These are phyloP conservation scores for Monilinia aucupariae DNA, from an alignment of 2,329 filamentous ascomycete genomes.

Conservation along the genomic window DNA sequence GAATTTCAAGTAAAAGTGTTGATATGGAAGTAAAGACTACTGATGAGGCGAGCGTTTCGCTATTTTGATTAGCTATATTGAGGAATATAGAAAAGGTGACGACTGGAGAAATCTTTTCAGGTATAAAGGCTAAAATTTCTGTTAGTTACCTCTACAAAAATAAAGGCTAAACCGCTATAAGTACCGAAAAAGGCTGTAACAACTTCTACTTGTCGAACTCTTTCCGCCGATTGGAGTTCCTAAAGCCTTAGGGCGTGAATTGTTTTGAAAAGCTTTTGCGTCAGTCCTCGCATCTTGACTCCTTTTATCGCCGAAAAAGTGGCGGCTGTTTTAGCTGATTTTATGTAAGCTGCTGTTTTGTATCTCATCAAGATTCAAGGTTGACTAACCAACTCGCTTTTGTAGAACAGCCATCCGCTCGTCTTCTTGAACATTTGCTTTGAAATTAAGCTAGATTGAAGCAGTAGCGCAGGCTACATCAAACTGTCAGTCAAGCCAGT, in stretches of 20 bases:
- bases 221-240: neutral
- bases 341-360: neutral
- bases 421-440: neutral
- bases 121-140: neutral
- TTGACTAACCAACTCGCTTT: neutral
- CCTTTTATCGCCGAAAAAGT: neutral
- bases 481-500: conserved; percentile 38
- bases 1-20: neutral
- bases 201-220: neutral
- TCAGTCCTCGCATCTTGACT: neutral
- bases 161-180: neutral
- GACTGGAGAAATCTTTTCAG: neutral
- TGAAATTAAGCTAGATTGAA: neutral
- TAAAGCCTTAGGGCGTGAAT: neutral
- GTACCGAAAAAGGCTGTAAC: neutral
- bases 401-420: neutral
- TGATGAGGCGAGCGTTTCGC: neutral
- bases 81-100: neutral
- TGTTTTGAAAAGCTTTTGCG: neutral
- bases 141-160: neutral
- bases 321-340: neutral
- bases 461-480: neutral
- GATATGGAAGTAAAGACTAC: neutral
- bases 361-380: neutral
- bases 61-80: neutral